A percentile compares a stretch with the other conserved stretches of the same genome.
These are phyloP conservation scores for Coniosporium apollinis DNA, from an alignment of 495 filamentous ascomycete genomes.

Conservation along the genomic window DNA sequence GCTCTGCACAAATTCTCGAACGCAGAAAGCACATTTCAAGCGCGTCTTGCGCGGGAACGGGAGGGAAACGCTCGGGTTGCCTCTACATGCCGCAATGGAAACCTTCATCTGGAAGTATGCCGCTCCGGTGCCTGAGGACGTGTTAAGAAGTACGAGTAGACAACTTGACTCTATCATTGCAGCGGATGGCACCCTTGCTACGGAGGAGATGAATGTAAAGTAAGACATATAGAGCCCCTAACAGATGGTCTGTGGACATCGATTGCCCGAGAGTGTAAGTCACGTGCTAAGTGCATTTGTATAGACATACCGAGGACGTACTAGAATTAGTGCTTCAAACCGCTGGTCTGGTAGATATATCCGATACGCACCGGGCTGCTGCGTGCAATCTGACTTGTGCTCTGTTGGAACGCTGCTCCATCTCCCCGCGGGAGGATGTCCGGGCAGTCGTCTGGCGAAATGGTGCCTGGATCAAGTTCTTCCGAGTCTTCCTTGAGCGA, in stretches of 20 bases:
- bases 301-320: neutral
- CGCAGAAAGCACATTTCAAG: too few relatives aligned
- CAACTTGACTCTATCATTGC: too few relatives aligned
- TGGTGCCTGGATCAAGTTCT: conserved; percentile 38
- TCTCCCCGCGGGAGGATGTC: conserved; percentile 21
- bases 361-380: conserved; percentile 18
- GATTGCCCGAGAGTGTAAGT: neutral
- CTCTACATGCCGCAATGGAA: too few relatives aligned
- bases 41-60: too few relatives aligned
- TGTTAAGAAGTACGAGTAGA: too few relatives aligned
- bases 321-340: neutral
- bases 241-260: neutral
- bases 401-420: conserved; percentile 16
- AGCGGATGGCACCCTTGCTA: too few relatives aligned
- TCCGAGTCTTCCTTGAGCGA: conserved; percentile 55
- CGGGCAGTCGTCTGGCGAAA: conserved; percentile 21
- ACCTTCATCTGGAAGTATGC: too few relatives aligned
- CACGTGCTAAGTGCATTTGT: neutral
- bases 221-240: neutral
- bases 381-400: conserved; percentile 22
- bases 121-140: too few relatives aligned
- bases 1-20: too few relatives aligned
- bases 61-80: too few relatives aligned
- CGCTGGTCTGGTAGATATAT: neutral
- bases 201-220: neutral